A percentile compares a stretch with the other conserved stretches of the same genome.
These are phyloP conservation scores for Colletotrichum orchidophilum DNA, from an alignment of 2,329 filamentous ascomycete genomes.

Conservation along the genomic window DNA sequence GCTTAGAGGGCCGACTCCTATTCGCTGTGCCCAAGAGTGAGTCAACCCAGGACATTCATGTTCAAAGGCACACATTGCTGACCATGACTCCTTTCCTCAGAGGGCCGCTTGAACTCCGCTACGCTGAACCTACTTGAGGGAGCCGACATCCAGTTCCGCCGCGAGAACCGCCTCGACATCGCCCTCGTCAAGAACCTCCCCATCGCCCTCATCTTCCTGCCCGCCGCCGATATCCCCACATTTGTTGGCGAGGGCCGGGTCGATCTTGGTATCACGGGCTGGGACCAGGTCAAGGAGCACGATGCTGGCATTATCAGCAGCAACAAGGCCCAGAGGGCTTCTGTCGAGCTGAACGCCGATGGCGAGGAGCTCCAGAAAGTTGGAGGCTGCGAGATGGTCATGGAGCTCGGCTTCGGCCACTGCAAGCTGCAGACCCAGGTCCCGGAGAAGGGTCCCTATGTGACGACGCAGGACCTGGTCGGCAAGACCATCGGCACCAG, in stretches of 20 bases:
- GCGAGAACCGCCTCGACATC: conserved; percentile 95
- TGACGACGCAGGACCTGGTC: conserved; percentile 78
- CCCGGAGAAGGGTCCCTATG: conserved; percentile 81
- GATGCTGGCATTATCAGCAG: conserved; percentile 69
- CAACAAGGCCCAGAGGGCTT: conserved; percentile 58
- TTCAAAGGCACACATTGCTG: conserved; percentile 32
- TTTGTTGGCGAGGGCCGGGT: conserved; percentile 96
- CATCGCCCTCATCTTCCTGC: conserved; percentile 95
- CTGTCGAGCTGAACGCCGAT: conserved; percentile 55
- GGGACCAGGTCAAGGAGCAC: conserved; percentile 92
- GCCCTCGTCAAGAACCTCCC: conserved; percentile 97
- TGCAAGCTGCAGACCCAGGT: conserved; percentile 98
- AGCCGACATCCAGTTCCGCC: conserved; percentile 95
- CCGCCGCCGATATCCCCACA: conserved; percentile 95
- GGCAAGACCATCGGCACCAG: conserved; percentile 96
- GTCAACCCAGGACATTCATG: conserved; percentile 47
- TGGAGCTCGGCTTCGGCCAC: conserved; percentile 89
- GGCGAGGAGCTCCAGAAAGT: conserved; percentile 55
- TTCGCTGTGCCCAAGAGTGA: conserved; percentile 99
- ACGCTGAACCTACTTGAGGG: conserved; percentile 91
- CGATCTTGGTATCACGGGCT: conserved; percentile 93
- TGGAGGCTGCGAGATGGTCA: conserved; percentile 82
- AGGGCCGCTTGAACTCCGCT: conserved; percentile 91
- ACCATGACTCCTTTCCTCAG: conserved; percentile 54
- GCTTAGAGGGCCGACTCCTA: conserved; percentile 90